phyloP scores from a whole-genome alignment of 2,329 filamentous ascomycete species.

The Colletotrichum cordylinicola region DNA sequence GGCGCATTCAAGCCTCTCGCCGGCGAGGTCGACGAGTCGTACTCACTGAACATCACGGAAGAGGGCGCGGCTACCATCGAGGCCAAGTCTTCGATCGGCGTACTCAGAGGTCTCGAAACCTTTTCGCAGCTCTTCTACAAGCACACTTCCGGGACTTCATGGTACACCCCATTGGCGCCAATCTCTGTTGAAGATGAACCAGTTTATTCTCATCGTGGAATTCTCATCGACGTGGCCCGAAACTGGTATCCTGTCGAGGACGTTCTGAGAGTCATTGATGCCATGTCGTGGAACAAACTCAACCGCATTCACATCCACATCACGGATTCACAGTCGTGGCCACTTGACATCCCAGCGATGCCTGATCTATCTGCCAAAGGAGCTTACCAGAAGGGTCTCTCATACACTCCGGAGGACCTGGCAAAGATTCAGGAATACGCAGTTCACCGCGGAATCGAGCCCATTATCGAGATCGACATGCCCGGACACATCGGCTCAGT shows the following conservation, averaged over 20 bases:
- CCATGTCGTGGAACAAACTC: slow-evolving; percentile 79
- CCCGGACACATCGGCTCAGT: slow-evolving; percentile 79
- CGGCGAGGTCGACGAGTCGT: slow-evolving; percentile 77
- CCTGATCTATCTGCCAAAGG: slow-evolving; percentile 76
- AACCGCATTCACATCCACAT: slow-evolving; percentile 83
- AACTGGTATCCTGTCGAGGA: slow-evolving; percentile 72
- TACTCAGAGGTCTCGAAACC: slow-evolving; percentile 76
- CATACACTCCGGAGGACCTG: slow-evolving; percentile 72
- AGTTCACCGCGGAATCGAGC: slow-evolving; percentile 69
- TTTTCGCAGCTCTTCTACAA: slow-evolving; percentile 82
- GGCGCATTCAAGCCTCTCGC: slow-evolving; percentile 65
- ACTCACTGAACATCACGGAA: slow-evolving; percentile 66
- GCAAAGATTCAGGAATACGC: slow-evolving; percentile 74
- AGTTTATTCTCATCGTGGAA: slow-evolving; percentile 76
- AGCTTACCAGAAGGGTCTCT: slow-evolving; percentile 70
- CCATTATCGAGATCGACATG: slow-evolving; percentile 81
- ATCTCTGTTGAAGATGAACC: slow-evolving; percentile 76
- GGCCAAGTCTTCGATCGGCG: slow-evolving; percentile 70
- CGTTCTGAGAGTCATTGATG: slow-evolving; percentile 79
- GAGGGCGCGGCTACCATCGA: slow-evolving; percentile 67
- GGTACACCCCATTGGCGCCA: slow-evolving; percentile 76
- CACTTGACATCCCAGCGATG: slow-evolving; percentile 78
- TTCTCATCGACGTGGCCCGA: slow-evolving; percentile 80
- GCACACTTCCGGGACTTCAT: slow-evolving; percentile 60
- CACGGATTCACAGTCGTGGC: slow-evolving; percentile 87